Evolutionary conservation across 176 grass and related monocot genomes (phyloP), one percentile per base, ranked within the genome.

Genomic region (Raddia distichophylla): DNA sequence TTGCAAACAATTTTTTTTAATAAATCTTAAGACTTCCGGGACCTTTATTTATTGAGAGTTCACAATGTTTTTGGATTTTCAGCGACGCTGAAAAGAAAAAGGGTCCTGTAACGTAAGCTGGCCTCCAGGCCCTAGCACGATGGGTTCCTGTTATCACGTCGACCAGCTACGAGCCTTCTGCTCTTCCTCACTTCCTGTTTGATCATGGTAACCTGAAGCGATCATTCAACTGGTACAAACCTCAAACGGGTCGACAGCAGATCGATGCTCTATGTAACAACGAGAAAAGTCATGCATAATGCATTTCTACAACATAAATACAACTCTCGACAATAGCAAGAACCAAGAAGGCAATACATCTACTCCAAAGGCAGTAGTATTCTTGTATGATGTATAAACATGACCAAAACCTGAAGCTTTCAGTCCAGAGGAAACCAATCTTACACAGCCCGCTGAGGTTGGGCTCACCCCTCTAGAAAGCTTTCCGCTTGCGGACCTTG

Each of bases 401-500:
- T 1, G 0, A 58, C 74, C 1, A 67, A 81, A 76, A 69, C 54
- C 76, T 52, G 67, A 71, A 66, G 40, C 62, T 84, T 6, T 27
- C 5, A 35, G 8, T 52, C 45, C 61, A 60, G 44, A 74, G 9
- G 61, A 82, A 83, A 83, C 27, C 60, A 32, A 62, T 74, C 3
- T 57, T 48, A 69, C 42, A 76, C 10, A 47, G 6, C 55, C 12
- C 16, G 0, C 17, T 3, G 10, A 44, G 2, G 63, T 18, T 67
- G 34, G 6, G 57, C n/a, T 60, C n/a, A 13, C 48, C 3, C 3
- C 17, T 60, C 76, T 84, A 81, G 48, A 82, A 85, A 14, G 80
- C 68, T 50, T 91, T 91, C 48, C 86, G 67, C 82, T 90, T 88
- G 54, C 92, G 85, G 34, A 94, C 77, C 67, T 94, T 93, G 80